These are phyloP conservation scores for Solanum stenotomum DNA, from an alignment of 257 asterid genomes.

Conservation along the genomic window DNA sequence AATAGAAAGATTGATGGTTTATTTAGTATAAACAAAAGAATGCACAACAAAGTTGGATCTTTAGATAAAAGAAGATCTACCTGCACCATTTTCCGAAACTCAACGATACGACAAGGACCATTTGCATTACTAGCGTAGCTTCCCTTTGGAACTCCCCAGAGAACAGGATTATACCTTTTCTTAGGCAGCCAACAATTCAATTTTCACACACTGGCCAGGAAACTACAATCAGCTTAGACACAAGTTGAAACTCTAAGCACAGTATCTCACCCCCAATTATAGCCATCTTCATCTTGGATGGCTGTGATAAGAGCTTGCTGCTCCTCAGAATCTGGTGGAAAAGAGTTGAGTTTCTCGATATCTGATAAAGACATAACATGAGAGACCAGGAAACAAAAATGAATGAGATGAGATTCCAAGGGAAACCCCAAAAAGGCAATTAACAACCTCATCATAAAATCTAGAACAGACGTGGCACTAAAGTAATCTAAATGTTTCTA, in stretches of 20 bases:
- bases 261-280: slow-evolving; percentile 84
- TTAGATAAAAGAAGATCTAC: slow-evolving; percentile 22
- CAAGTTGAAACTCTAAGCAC: slow-evolving; percentile 11
- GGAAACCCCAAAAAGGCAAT: background rate
- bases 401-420: background rate
- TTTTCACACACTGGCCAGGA: background rate
- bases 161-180: slow-evolving; percentile 84
- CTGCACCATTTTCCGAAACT: slow-evolving; percentile 96
- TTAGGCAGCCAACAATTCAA: slow-evolving; percentile 12
- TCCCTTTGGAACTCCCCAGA: slow-evolving; percentile 98
- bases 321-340: slow-evolving; percentile 79
- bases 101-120: slow-evolving; percentile 68
- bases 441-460: background rate
- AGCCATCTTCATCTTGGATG: slow-evolving; percentile 75
- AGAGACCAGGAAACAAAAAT: background rate
- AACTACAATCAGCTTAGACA: background rate
- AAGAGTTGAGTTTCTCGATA: slow-evolving; percentile 55
- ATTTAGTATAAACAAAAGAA: background rate
- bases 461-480: background rate
- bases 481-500: background rate
- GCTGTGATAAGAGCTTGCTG: slow-evolving; percentile 78
- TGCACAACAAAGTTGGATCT: background rate
- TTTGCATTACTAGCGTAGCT: slow-evolving; percentile 79
- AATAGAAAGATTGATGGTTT: background rate
- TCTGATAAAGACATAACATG: slow-evolving; percentile 30